These are phyloP conservation scores for Candida methanosorbosa DNA, from an alignment of 805 yeast genomes.

Conservation along the genomic window DNA sequence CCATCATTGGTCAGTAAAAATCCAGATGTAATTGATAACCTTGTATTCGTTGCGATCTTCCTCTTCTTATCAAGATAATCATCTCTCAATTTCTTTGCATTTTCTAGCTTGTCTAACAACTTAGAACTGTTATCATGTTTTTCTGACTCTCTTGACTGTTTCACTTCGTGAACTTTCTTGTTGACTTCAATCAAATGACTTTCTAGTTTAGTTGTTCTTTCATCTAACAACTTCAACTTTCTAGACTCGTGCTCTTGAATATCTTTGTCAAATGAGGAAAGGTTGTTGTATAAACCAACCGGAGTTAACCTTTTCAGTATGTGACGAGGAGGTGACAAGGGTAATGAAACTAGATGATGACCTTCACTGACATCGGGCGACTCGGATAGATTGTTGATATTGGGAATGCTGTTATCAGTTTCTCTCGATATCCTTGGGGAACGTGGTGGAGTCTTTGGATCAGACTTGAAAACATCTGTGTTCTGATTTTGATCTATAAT, in stretches of 20 bases:
- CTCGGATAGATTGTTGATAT: too few relatives aligned
- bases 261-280: slow-evolving; percentile 10
- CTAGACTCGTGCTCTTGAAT: slow-evolving; percentile 9
- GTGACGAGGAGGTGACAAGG: slow-evolving; percentile 16
- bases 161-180: slow-evolving; percentile 2
- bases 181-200: slow-evolving; percentile 6
- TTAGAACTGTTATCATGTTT: slow-evolving; percentile 2
- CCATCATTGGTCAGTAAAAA: too few relatives aligned
- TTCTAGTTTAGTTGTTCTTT: slow-evolving; percentile 4
- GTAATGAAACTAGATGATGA: slow-evolving; percentile 6
- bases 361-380: too few relatives aligned
- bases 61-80: slow-evolving; percentile 10
- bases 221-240: slow-evolving; percentile 8
- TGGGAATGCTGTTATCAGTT: too few relatives aligned
- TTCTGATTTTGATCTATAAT: too few relatives aligned
- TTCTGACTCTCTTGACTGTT: slow-evolving; percentile 1
- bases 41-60: slow-evolving; percentile 9
- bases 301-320: slow-evolving; percentile 16
- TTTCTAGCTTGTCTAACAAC: slow-evolving; percentile 7
- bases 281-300: slow-evolving; percentile 12
- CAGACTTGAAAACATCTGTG: too few relatives aligned
- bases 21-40: slow-evolving; percentile 8
- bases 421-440: too few relatives aligned
- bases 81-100: slow-evolving; percentile 10
- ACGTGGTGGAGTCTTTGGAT: too few relatives aligned